Evolutionary conservation across 1,139 yeast genomes (phyloP).

Genomic region (Saccharomyces uvarum): DNA sequence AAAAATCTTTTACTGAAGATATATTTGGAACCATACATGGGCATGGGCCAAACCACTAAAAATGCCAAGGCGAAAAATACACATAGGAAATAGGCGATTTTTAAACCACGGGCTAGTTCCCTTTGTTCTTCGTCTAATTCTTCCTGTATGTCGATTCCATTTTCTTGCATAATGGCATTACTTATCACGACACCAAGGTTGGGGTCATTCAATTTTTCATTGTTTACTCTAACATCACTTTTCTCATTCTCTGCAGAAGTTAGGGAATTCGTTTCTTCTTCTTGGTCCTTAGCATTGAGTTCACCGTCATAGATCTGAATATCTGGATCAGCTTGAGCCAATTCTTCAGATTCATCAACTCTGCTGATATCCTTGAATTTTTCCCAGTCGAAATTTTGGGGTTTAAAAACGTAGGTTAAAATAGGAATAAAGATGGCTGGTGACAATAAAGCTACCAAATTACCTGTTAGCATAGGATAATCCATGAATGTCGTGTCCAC

Average conservation of each 20-base stretch:
- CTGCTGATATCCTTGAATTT: constrained; percentile 48
- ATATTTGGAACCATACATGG: constrained; percentile 72
- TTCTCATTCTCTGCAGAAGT: constrained; percentile 16
- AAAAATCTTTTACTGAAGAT: constrained; percentile 64
- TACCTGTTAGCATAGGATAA: constrained; percentile 80
- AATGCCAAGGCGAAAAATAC: constrained; percentile 51
- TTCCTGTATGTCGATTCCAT: constrained; percentile 31
- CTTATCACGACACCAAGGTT: constrained; percentile 11
- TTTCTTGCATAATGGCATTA: constrained; percentile 1
- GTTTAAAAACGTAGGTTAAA: constrained; percentile 54
- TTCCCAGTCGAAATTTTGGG: constrained; percentile 70
- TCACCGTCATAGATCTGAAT: constrained; percentile 30
- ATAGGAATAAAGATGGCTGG: constrained; percentile 66
- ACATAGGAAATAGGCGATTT: constrained; percentile 49
- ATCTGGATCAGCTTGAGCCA: constrained; percentile 19
- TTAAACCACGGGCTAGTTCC: constrained; percentile 44
- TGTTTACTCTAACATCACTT: constrained; percentile 33
- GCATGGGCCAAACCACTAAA: constrained; percentile 77
- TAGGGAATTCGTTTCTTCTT: constrained; percentile 16
- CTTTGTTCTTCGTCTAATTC: constrained; percentile 39
- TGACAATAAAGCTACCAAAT: constrained; percentile 68
- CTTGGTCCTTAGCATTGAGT: constrained; percentile 10
- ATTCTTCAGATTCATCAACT: constrained; percentile 63
- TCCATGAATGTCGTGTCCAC: constrained; percentile 66
- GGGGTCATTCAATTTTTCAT: constrained; percentile 34